Evolutionary conservation across 352 stramenopile genomes (phyloP).

Genomic region (Phytopythium litorale): DNA sequence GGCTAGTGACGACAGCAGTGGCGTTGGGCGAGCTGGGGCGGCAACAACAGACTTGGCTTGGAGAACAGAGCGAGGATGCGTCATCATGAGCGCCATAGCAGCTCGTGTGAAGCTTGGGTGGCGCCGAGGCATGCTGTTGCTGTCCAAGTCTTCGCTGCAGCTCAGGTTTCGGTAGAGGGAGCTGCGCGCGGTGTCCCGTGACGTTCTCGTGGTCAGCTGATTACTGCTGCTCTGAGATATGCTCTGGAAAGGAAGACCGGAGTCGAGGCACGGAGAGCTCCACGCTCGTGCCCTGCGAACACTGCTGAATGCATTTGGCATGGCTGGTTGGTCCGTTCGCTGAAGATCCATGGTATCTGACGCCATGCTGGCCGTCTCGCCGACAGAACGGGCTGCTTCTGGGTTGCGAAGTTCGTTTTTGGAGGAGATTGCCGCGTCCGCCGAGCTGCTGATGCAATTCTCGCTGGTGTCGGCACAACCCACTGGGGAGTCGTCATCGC

Average conservation of each 20-base stretch:
- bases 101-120: constrained; percentile 34
- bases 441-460: not conserved
- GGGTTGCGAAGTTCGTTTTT: not conserved
- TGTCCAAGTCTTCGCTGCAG: not conserved
- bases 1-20: not conserved
- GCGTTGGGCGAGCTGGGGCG: not conserved
- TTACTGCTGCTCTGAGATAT: not conserved
- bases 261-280: constrained; percentile 1
- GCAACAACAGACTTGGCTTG: not conserved
- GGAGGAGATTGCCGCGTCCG: not conserved
- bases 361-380: not conserved
- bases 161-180: not conserved
- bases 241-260: not conserved
- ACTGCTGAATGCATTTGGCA: not conserved
- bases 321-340: not conserved
- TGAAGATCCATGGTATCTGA: not conserved
- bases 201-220: not conserved
- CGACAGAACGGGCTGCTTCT: not conserved
- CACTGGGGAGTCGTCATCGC: not conserved
- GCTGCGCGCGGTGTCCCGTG: not conserved
- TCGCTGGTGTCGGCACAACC: not conserved
- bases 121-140: not conserved
- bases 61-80: constrained; percentile 14
- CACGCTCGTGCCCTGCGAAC: not conserved
- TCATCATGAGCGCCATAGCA: constrained; percentile 37